Percentiles rank a stretch among this genome's conserved stretches.
phyloP scores from a whole-genome alignment of 2,329 filamentous ascomycete genomes.

The Tothia fuscella region DNA sequence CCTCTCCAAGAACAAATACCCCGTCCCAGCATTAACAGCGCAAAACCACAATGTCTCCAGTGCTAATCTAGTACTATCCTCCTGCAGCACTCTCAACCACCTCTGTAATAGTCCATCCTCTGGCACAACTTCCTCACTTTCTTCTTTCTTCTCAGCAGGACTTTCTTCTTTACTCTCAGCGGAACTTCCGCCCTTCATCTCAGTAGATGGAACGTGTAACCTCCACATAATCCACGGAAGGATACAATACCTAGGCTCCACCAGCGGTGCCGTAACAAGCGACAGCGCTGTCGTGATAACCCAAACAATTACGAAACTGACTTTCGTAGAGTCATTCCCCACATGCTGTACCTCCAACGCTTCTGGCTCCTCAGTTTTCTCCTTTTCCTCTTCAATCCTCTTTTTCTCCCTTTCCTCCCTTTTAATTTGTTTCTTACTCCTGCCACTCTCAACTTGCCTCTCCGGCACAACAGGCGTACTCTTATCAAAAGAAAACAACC shows the following conservation, averaged over 20 bases:
- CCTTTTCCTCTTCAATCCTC: too few species aligned
- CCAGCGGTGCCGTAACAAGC: conserved; percentile 76
- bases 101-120: background rate
- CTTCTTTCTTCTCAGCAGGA: background rate
- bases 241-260: conserved; percentile 94
- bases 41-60: conserved; percentile 61
- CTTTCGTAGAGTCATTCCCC: conserved; percentile 10
- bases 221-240: conserved; percentile 92
- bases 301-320: conserved; percentile 48
- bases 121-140: too few species aligned
- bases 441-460: background rate
- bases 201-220: conserved; percentile 52
- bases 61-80: background rate
- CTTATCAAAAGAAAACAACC: background rate
- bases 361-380: background rate
- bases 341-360: background rate
- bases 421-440: background rate
- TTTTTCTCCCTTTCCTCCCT: background rate
- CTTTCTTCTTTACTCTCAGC: background rate
- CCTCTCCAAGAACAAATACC: conserved; percentile 57
- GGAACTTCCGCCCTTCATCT: too few species aligned
- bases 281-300: conserved; percentile 63
- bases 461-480: background rate
- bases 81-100: background rate
- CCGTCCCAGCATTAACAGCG: conserved; percentile 51